Conservation (phyloP, 2,329 filamentous ascomycete species). For the Venturia pyrina region DNA sequence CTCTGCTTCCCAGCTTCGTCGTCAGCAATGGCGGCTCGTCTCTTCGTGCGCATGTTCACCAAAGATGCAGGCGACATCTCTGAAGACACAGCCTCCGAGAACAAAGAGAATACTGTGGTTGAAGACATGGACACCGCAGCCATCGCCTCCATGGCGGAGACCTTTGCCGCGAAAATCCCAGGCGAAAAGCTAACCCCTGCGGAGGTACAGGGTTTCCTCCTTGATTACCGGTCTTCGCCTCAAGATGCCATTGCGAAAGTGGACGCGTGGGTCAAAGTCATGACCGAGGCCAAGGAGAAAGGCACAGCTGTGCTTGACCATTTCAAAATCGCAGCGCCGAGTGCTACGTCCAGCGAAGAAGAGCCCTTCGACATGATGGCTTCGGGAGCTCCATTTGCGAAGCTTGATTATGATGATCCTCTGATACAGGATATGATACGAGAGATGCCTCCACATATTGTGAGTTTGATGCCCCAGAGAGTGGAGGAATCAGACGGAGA, state of each 20-base stretch:
- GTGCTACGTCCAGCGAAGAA: background rate
- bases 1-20: constrained; percentile 3
- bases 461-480: background rate
- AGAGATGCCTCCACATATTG: background rate
- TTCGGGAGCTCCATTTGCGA: background rate
- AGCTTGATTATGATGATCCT: background rate
- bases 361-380: background rate
- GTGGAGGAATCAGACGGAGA: background rate
- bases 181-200: constrained; percentile 22
- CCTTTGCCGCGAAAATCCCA: constrained; percentile 22
- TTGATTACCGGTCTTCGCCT: constrained; percentile 5
- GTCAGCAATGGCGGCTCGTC: background rate
- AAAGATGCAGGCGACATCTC: background rate
- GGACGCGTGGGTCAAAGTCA: background rate
- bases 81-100: background rate
- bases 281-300: constrained; percentile 5
- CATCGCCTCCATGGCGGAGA: constrained; percentile 14
- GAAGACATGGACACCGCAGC: constrained; percentile 12
- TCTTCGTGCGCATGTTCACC: constrained; percentile 8
- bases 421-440: background rate
- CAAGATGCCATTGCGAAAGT: constrained; percentile 6
- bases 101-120: constrained; percentile 10
- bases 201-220: constrained; percentile 17
- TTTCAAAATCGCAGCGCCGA: background rate
- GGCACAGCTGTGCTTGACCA: background rate